Evolutionary conservation across 2,329 filamentous ascomycete genomes (phyloP).

Genomic region (Cladophialophora carrionii): DNA sequence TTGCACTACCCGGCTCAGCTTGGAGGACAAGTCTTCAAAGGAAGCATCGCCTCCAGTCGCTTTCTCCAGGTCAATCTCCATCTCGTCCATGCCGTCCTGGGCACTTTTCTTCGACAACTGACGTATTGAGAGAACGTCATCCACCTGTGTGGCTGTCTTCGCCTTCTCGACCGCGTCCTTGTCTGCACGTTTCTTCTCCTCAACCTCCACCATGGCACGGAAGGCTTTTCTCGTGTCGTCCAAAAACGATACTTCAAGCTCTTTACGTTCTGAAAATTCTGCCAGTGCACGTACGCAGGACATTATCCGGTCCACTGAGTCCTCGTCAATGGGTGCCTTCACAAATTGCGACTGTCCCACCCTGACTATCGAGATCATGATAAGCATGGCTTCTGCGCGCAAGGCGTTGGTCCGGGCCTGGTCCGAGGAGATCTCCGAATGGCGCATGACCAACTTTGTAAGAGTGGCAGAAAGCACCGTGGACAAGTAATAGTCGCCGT

Average conservation of each 20-base stretch:
- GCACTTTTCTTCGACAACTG: conserved; percentile 92
- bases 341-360: conserved; percentile 99
- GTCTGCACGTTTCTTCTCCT: conserved; percentile 96
- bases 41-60: conserved; percentile 87
- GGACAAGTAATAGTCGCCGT: conserved; percentile 95
- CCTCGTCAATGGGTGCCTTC: conserved; percentile 95
- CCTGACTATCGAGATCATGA: conserved; percentile 98
- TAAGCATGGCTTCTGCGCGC: conserved; percentile 95
- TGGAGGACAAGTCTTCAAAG: conserved; percentile 85
- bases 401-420: conserved; percentile 87
- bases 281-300: conserved; percentile 90
- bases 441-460: conserved; percentile 96
- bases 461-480: conserved; percentile 94
- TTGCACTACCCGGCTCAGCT: conserved; percentile 94
- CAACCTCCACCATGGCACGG: conserved; percentile 92
- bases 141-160: conserved; percentile 91
- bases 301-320: conserved; percentile 98
- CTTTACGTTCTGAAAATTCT: conserved; percentile 85
- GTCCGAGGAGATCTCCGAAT: conserved; percentile 89
- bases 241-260: conserved; percentile 88
- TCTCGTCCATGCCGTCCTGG: conserved; percentile 78
- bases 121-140: conserved; percentile 89
- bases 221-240: conserved; percentile 96
- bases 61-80: conserved; percentile 87
- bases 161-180: conserved; percentile 92